These are phyloP conservation scores for Hirsutella thompsonii DNA, from an alignment of 2,329 filamentous ascomycete species.

Conservation along the genomic window DNA sequence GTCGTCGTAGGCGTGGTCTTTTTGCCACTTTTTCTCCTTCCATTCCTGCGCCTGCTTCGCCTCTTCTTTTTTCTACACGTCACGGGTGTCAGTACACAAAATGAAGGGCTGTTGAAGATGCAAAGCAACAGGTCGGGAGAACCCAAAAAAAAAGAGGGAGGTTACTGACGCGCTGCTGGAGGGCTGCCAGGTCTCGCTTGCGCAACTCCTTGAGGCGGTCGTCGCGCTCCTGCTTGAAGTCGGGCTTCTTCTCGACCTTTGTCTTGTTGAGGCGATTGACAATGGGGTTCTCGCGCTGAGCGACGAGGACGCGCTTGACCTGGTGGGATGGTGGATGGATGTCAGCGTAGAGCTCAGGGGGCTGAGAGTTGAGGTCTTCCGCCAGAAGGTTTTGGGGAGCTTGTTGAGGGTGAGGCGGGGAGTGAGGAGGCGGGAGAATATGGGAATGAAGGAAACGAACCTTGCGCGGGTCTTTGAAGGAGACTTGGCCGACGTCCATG, in stretches of 20 bases:
- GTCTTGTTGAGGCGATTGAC: constrained; percentile 99
- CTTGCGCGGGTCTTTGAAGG: constrained; percentile 79
- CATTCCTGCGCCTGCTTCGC: constrained; percentile 61
- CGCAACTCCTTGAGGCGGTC: constrained; percentile 59
- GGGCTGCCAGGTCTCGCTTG: constrained; percentile 53
- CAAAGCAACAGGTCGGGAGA: constrained; percentile 1
- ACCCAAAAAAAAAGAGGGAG: neutral
- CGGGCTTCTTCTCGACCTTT: constrained; percentile 74
- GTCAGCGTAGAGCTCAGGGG: no score
- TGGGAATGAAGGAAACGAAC: constrained; percentile 19
- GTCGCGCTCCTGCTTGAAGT: constrained; percentile 72
- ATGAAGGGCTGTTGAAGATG: neutral
- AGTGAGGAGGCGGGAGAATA: neutral
- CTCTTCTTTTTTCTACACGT: constrained; percentile 60
- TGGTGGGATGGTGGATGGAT: constrained; percentile 15
- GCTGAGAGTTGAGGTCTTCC: no score
- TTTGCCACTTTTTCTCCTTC: constrained; percentile 83
- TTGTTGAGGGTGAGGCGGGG: neutral
- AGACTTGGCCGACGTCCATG: constrained; percentile 92
- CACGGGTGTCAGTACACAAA: neutral
- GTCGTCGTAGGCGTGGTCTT: constrained; percentile 96
- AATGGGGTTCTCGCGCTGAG: constrained; percentile 73
- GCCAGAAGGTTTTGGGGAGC: no score
- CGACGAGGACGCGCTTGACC: constrained; percentile 72
- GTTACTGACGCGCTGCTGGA: constrained; percentile 44